Evolutionary conservation across 495 filamentous ascomycete genomes (phyloP).

Genomic region (Penicillium soppii): DNA sequence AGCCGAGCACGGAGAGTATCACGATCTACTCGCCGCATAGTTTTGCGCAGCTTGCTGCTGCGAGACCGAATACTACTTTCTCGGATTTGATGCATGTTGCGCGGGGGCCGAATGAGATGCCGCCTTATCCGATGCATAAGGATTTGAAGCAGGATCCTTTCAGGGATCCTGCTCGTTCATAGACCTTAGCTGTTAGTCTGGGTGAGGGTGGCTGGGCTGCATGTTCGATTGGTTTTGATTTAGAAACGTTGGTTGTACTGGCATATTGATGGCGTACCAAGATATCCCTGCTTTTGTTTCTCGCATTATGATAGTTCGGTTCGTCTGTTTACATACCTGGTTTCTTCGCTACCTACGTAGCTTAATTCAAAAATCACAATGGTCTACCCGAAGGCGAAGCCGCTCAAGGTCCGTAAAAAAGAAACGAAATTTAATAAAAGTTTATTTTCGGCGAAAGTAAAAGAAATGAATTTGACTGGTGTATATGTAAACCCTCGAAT

Average conservation of each 20-base stretch:
- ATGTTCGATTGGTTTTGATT: neutral
- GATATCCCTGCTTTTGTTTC: conserved; percentile 1
- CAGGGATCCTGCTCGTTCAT: neutral
- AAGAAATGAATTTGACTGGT: neutral
- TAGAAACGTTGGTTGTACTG: neutral
- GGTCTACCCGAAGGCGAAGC: neutral
- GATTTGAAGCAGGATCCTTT: conserved; percentile 2
- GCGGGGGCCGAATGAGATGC: conserved; percentile 43
- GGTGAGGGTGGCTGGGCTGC: neutral
- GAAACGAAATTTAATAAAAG: too few species aligned
- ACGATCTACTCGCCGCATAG: conserved; percentile 67
- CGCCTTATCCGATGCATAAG: conserved; percentile 29
- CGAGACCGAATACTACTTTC: conserved; percentile 59
- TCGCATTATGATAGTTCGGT: neutral
- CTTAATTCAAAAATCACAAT: neutral
- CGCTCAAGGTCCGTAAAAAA: too few species aligned
- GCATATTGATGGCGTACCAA: conserved; percentile 1
- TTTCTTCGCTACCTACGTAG: neutral
- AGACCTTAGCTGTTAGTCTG: neutral
- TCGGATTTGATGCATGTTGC: conserved; percentile 62
- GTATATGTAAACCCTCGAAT: conserved; percentile 7
- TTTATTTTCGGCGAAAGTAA: neutral
- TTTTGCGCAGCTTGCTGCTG: conserved; percentile 26
- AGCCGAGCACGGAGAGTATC: conserved; percentile 65
- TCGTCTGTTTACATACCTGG: neutral